A percentile compares a stretch with the other conserved stretches of the same genome.
These are phyloP conservation scores for Macrolepiota fuliginosa DNA, from an alignment of 768 basidiomycete species.

Conservation along the genomic window DNA sequence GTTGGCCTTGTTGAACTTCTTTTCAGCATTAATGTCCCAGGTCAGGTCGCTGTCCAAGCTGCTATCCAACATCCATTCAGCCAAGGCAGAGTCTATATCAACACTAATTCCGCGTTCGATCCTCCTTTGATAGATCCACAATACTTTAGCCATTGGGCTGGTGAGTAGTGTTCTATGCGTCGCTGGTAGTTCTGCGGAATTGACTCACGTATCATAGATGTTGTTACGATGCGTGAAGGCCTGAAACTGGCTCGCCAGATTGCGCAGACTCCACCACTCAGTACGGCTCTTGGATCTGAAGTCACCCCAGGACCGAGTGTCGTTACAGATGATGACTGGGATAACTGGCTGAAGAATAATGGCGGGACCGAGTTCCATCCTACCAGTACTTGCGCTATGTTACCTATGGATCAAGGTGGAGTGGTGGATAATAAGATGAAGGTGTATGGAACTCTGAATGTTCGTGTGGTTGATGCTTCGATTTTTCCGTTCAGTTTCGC, in stretches of 20 bases:
- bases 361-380: slow-evolving; percentile 63
- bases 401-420: slow-evolving; percentile 27
- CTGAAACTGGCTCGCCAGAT: slow-evolving; percentile 60
- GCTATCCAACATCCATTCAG: slow-evolving; percentile 67
- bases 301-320: slow-evolving; percentile 32
- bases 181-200: neutral
- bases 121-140: slow-evolving; percentile 62
- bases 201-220: slow-evolving; percentile 27
- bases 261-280: slow-evolving; percentile 50
- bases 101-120: slow-evolving; percentile 56
- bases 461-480: slow-evolving; percentile 57
- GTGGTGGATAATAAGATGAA: slow-evolving; percentile 31
- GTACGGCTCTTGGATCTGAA: slow-evolving; percentile 29
- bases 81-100: slow-evolving; percentile 62
- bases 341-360: slow-evolving; percentile 43
- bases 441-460: slow-evolving; percentile 39
- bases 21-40: slow-evolving; percentile 34
- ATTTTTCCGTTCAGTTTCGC: slow-evolving; percentile 48
- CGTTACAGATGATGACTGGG: slow-evolving; percentile 52
- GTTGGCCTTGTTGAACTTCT: slow-evolving; percentile 61
- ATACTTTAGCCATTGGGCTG: slow-evolving; percentile 57
- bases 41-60: slow-evolving; percentile 53
- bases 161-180: slow-evolving; percentile 21
- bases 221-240: slow-evolving; percentile 51
- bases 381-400: slow-evolving; percentile 27